These are phyloP conservation scores for Aspergillus sp. DNA, from an alignment of 2,329 filamentous ascomycete species.

Conservation along the genomic window DNA sequence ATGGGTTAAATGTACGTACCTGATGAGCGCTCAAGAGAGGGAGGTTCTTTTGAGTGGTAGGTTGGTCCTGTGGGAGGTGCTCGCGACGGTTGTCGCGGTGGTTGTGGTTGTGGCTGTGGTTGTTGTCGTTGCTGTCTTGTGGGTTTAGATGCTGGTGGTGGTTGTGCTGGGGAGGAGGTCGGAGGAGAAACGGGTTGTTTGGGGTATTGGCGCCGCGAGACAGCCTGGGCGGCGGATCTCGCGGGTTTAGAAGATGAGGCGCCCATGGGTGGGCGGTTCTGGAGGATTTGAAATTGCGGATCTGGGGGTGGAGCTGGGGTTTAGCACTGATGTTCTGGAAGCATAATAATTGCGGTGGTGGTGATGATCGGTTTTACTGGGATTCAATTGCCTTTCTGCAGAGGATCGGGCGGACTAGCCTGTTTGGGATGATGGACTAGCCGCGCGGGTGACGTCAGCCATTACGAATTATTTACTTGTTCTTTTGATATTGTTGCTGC, in stretches of 20 bases:
- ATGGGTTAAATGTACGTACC: constrained; percentile 4
- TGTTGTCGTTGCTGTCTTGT: constrained; percentile 30
- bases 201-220: constrained; percentile 58
- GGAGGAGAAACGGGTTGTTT: constrained; percentile 42
- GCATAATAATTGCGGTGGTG: neutral
- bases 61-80: constrained; percentile 8
- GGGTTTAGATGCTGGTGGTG: constrained; percentile 34
- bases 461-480: neutral
- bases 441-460: constrained; percentile 25
- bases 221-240: constrained; percentile 50
- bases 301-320: constrained; percentile 6
- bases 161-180: constrained; percentile 38
- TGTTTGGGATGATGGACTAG: constrained; percentile 13
- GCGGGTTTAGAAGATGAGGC: constrained; percentile 59
- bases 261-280: constrained; percentile 49
- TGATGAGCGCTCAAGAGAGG: constrained; percentile 5
- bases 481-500: neutral
- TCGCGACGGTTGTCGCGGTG: neutral
- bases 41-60: neutral
- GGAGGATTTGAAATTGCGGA: neutral
- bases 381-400: constrained; percentile 3
- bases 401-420: constrained; percentile 19
- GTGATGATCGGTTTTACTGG: too few relatives aligned
- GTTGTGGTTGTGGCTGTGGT: constrained; percentile 34
- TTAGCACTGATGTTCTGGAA: neutral